Conservation (phyloP, 257 asterid genomes). For the Nicotiana undulata region DNA sequence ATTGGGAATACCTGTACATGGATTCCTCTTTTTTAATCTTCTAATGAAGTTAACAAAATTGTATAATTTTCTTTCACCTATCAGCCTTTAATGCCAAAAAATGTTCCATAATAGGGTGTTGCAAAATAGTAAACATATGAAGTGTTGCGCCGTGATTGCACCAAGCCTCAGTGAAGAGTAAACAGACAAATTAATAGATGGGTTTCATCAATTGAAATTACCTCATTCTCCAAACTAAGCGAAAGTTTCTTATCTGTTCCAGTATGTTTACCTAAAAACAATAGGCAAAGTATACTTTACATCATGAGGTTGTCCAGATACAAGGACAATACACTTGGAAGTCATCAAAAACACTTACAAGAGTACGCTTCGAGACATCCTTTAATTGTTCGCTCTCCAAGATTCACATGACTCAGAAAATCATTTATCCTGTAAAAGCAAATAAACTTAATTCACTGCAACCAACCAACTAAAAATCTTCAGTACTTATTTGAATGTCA, state of each 20-base stretch:
- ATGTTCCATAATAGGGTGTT: not conserved
- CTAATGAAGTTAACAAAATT: not conserved
- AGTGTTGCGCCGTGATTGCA: not conserved
- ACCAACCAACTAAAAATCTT: not conserved
- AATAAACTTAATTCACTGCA: not conserved
- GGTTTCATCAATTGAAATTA: slow-evolving; percentile 17
- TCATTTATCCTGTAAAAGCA: slow-evolving; percentile 54
- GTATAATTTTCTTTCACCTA: not conserved
- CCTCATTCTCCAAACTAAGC: slow-evolving; percentile 91
- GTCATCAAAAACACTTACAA: slow-evolving; percentile 46
- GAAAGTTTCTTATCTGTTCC: slow-evolving; percentile 91
- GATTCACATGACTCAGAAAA: slow-evolving; percentile 71
- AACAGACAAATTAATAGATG: not conserved
- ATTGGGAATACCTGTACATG: not conserved
- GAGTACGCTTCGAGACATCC: slow-evolving; percentile 94
- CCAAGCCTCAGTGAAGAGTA: not conserved
- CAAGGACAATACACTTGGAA: not conserved
- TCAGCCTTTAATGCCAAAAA: not conserved
- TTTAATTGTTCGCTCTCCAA: slow-evolving; percentile 82
- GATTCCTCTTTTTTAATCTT: too few relatives aligned
- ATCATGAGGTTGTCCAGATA: slow-evolving; percentile 4
- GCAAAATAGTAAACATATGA: not conserved
- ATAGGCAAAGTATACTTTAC: slow-evolving; percentile 7
- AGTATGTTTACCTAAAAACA: slow-evolving; percentile 71
- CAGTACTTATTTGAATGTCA: not conserved